Percentiles rank a stretch among this genome's conserved stretches.
Conservation (phyloP, 495 filamentous ascomycete species). For the Penicillium atrosanguineum region DNA sequence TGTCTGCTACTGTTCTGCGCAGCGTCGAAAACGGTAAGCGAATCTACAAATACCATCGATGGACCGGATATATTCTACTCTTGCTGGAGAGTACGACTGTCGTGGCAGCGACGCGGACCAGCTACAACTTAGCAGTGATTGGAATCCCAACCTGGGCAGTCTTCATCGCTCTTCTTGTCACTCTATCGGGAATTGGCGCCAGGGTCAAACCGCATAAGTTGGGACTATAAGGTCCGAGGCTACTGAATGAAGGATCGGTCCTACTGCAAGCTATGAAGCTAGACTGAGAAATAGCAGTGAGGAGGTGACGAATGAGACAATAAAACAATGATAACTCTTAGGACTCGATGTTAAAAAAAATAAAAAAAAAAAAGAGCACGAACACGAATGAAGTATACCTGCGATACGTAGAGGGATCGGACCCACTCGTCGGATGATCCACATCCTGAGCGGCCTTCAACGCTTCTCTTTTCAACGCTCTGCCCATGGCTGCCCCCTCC, state of each 20-base stretch:
- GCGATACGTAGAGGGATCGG: background rate
- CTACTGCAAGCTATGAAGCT: background rate
- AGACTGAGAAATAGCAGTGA: background rate
- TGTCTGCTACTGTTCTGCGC: conserved; percentile 64
- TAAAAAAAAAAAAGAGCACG: background rate
- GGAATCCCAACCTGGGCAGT: conserved; percentile 73
- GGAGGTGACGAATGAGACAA: background rate
- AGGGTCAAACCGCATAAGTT: conserved; percentile 83
- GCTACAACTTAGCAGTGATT: conserved; percentile 59
- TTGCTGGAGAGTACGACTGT: conserved; percentile 70
- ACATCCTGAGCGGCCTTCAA: conserved; percentile 5
- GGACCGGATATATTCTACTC: conserved; percentile 72
- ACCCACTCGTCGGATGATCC: conserved; percentile 3
- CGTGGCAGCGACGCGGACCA: conserved; percentile 70
- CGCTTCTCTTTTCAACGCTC: conserved; percentile 4
- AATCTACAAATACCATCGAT: conserved; percentile 86
- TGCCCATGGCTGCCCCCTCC: conserved; percentile 25
- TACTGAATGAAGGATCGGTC: background rate
- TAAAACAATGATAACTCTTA: no score
- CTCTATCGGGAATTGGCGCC: conserved; percentile 67
- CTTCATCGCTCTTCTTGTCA: conserved; percentile 55
- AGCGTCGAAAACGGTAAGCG: conserved; percentile 74
- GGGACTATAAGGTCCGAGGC: conserved; percentile 44
- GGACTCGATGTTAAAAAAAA: background rate
- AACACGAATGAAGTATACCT: no score